Evolutionary conservation across 208 protist species (phyloP).

Genomic region (Polymyxa betae): DNA sequence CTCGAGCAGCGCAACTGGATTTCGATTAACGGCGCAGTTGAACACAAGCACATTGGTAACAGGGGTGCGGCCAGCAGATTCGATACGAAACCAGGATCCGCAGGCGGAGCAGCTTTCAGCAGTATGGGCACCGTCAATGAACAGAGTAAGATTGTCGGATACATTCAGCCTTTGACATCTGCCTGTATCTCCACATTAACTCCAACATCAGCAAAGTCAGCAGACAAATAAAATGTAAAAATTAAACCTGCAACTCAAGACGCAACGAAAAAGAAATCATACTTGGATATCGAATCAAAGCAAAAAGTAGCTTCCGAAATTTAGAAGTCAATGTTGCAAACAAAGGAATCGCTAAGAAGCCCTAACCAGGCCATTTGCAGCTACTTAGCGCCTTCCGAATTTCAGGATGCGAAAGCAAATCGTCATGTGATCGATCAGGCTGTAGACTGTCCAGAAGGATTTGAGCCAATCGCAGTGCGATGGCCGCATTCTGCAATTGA

Average conservation of each 20-base stretch:
- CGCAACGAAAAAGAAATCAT: too few species aligned
- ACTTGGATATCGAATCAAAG: too few species aligned
- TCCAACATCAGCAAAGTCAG: too few species aligned
- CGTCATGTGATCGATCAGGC: background rate
- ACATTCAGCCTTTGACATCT: background rate
- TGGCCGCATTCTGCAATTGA: conserved; percentile 28
- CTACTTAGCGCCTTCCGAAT: background rate
- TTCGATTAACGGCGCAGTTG: background rate
- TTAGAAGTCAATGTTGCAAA: background rate
- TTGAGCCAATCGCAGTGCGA: background rate
- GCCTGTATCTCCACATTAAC: too few species aligned
- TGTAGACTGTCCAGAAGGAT: background rate
- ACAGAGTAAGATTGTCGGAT: background rate
- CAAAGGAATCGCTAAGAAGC: too few species aligned
- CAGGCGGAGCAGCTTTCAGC: background rate
- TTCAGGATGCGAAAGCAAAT: background rate
- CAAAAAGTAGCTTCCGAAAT: background rate
- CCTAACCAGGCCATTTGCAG: conserved; percentile 41
- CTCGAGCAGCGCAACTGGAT: background rate
- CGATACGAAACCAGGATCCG: background rate
- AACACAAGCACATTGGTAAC: background rate
- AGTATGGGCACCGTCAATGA: conserved; percentile 29
- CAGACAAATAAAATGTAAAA: too few species aligned
- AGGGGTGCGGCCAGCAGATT: background rate
- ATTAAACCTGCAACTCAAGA: too few species aligned